Evolutionary conservation across 2,329 filamentous ascomycete genomes (phyloP).

Genomic region (Talaromyces sp.): DNA sequence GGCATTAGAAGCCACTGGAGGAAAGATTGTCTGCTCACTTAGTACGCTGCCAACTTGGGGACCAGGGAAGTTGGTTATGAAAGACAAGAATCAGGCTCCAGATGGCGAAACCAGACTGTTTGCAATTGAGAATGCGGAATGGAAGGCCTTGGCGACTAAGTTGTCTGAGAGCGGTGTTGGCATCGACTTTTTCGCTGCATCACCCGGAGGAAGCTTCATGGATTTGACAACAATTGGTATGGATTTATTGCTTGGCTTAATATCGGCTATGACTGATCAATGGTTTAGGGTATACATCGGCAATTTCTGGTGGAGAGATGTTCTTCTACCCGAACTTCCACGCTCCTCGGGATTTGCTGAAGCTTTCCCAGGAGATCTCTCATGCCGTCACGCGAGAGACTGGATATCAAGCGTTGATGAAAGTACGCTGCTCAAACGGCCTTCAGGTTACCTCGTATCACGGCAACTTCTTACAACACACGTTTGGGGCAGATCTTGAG

Average conservation of each 20-base stretch:
- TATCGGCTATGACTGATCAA: not conserved
- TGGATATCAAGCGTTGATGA: conserved; percentile 94
- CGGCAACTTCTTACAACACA: conserved; percentile 93
- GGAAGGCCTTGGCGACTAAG: conserved; percentile 78
- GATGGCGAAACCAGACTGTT: conserved; percentile 91
- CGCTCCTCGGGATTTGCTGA: conserved; percentile 74
- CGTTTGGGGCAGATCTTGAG: conserved; percentile 88
- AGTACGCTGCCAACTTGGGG: conserved; percentile 88
- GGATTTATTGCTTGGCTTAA: conserved; percentile 18
- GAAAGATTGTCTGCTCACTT: conserved; percentile 84
- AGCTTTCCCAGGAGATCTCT: conserved; percentile 76
- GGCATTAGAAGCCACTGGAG: conserved; percentile 80
- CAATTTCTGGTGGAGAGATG: conserved; percentile 86
- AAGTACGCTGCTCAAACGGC: conserved; percentile 95
- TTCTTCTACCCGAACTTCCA: conserved; percentile 98
- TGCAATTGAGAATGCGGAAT: conserved; percentile 80
- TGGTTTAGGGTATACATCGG: conserved; percentile 65
- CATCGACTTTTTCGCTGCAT: conserved; percentile 88
- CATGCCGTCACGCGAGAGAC: conserved; percentile 85
- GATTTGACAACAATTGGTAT: conserved; percentile 86
- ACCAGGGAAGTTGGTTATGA: conserved; percentile 74
- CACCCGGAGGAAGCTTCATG: conserved; percentile 82
- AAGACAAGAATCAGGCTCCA: conserved; percentile 79
- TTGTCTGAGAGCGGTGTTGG: conserved; percentile 84
- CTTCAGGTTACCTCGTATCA: conserved; percentile 91